Base-by-base conservation (phyloP, 768 basidiomycete genomes). In the Thelephora ganbajun region DNA sequence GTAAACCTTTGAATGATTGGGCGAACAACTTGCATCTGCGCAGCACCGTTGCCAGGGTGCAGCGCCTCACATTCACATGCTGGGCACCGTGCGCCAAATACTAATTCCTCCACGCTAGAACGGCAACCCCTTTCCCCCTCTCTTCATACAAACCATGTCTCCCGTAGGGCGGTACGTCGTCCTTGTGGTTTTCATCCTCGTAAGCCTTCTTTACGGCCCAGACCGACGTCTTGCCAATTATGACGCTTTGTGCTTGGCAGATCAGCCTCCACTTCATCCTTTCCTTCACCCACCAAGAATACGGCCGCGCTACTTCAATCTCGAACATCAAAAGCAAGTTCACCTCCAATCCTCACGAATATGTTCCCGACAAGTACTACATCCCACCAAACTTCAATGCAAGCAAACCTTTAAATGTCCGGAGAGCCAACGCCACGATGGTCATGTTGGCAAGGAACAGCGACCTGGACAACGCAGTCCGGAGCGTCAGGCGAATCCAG, bases 401-500 rank as follows among this genome's bases (percentile, higher is more conserved):
- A 18, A 20, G 33, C 11, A 36, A 14, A 19, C 46, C 36, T 11
- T 36, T 23, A 36, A 46, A 45, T 33, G 35, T 26, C 47, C 14
- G 42, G 48, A 54, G 56, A 42, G 62, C 63, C 16, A 66, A 66
- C 49, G 64, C 64, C 18, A 62, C 61, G 9, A 42, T 66, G 20
- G 44, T 66, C 48, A 63, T 66, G 63, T 76, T 98, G 39, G 80
- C 76, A 35, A 70, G 82, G 36, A 87, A 86, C 57, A 63, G 65
- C 30, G 83, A 87, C 50, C 53, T 81, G 6, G 53, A 70, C n/a
- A 70, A 72, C 14, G 73, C 80, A 39, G 63, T 83, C 46, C 63
- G 65, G 35, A 82, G 80, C 52, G 78, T 91, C 54, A 73, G 73
- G 52, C 74, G 83, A 60, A 64, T 90, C 65, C 94, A 98, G 65